Evolutionary conservation across 2,329 filamentous ascomycete species (phyloP).

Genomic region (Paecilomyces sp.): DNA sequence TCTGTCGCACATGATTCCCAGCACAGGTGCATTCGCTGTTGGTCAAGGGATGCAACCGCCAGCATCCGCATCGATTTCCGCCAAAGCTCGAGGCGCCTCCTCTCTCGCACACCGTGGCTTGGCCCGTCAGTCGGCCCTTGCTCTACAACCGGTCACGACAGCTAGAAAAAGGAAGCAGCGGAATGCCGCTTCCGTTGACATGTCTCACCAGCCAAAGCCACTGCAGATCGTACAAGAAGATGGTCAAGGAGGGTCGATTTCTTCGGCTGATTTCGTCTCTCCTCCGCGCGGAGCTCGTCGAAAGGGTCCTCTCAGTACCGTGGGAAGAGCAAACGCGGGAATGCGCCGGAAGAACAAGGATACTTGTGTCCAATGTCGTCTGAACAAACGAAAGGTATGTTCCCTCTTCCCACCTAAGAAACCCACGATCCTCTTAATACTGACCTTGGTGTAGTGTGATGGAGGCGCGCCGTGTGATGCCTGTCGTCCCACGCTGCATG

Average conservation of each 20-base stretch:
- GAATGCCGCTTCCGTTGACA: constrained; percentile 19
- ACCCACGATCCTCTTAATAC: neutral
- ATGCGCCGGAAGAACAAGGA: constrained; percentile 37
- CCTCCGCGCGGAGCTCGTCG: constrained; percentile 36
- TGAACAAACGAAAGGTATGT: constrained; percentile 38
- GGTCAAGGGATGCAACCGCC: constrained; percentile 23
- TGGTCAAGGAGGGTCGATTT: constrained; percentile 34
- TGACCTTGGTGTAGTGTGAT: constrained; percentile 27
- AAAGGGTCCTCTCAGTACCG: constrained; percentile 33
- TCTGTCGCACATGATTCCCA: constrained; percentile 15
- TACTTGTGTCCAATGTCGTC: constrained; percentile 36
- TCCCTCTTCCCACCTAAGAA: neutral
- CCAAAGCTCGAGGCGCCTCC: constrained; percentile 22
- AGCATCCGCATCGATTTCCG: constrained; percentile 27
- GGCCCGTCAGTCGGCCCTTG: neutral
- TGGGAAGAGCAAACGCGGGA: constrained; percentile 33
- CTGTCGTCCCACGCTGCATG: constrained; percentile 33
- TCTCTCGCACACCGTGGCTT: constrained; percentile 7
- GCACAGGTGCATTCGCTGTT: constrained; percentile 28
- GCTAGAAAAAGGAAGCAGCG: constrained; percentile 28
- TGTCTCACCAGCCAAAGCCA: constrained; percentile 20
- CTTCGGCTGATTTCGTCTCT: constrained; percentile 34
- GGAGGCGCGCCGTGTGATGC: constrained; percentile 35
- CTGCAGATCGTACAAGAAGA: constrained; percentile 39
- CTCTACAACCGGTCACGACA: neutral